phyloP scores from a whole-genome alignment of 306 rosid species.

The Fragaria ananassa region DNA sequence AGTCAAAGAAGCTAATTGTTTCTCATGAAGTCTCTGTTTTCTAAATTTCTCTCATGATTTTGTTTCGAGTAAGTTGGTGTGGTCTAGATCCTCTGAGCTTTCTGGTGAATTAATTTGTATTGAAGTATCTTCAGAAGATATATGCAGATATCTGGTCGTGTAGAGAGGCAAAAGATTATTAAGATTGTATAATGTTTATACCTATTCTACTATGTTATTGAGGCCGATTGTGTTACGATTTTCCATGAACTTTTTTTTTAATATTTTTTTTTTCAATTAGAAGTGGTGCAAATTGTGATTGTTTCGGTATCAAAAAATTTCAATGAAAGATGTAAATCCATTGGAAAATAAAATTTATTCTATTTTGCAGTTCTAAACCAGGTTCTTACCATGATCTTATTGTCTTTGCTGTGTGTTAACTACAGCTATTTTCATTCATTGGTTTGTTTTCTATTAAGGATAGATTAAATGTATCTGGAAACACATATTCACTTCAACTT shows the following conservation, averaged over 20 bases:
- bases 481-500: background rate
- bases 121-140: background rate
- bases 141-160: background rate
- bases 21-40: background rate
- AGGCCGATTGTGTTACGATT: background rate
- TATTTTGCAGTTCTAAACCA: background rate
- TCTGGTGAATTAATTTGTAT: background rate
- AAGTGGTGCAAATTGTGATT: too few species aligned
- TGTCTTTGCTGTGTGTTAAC: slow-evolving; percentile 5
- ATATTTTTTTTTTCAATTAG: too few species aligned
- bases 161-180: background rate
- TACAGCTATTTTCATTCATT: background rate
- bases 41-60: background rate
- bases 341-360: too few species aligned
- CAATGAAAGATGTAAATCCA: too few species aligned
- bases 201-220: background rate
- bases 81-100: background rate
- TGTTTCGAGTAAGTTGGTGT: background rate
- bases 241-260: too few species aligned
- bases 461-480: background rate
- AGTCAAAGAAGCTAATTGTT: slow-evolving; percentile 15
- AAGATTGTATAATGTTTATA: background rate
- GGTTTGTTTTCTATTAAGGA: background rate
- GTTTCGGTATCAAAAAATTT: too few species aligned
- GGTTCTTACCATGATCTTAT: background rate